A percentile compares a stretch with the other conserved stretches of the same genome.
Conservation (phyloP, 768 basidiomycete genomes). For the Pilatotrama ljubarskyi region DNA sequence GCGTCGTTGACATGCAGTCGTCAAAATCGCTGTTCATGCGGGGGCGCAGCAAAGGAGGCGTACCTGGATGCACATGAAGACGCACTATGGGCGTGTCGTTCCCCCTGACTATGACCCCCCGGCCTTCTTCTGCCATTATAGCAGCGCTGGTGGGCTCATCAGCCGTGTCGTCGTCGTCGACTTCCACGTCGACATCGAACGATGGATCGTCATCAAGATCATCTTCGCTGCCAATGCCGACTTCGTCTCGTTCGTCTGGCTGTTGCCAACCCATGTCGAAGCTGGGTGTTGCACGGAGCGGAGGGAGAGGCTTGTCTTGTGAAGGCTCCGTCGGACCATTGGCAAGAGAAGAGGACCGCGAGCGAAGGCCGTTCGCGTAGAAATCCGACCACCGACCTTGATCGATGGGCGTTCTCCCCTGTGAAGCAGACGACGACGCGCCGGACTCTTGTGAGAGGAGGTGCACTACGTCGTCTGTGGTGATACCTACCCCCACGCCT, state of each 20-base stretch:
- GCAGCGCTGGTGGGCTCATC: conserved; percentile 77
- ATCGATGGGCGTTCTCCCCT: conserved; percentile 56
- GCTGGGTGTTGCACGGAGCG: conserved; percentile 63
- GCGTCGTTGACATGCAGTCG: conserved; percentile 6
- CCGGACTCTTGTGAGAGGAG: conserved; percentile 55
- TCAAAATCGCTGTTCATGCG: conserved; percentile 11
- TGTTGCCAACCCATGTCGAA: conserved; percentile 77
- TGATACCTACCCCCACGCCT: conserved; percentile 55
- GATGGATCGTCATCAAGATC: conserved; percentile 45
- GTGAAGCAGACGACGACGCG: conserved; percentile 45
- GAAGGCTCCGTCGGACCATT: conserved; percentile 42
- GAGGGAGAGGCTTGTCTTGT: conserved; percentile 39
- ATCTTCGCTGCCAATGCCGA: conserved; percentile 53
- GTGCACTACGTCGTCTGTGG: conserved; percentile 64
- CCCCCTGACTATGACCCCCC: conserved; percentile 78
- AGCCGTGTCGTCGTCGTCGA: conserved; percentile 51
- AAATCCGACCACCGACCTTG: conserved; percentile 74
- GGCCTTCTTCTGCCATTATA: conserved; percentile 81
- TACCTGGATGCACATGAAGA: conserved; percentile 74
- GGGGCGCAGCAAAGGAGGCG: conserved; percentile 25
- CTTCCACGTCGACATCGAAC: conserved; percentile 47
- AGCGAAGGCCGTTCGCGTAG: conserved; percentile 62
- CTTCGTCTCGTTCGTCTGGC: conserved; percentile 72
- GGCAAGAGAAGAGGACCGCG: conserved; percentile 68
- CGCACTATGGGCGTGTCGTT: conserved; percentile 60